phyloP scores from a whole-genome alignment of 139 green algal species.

The Volvox africanus region DNA sequence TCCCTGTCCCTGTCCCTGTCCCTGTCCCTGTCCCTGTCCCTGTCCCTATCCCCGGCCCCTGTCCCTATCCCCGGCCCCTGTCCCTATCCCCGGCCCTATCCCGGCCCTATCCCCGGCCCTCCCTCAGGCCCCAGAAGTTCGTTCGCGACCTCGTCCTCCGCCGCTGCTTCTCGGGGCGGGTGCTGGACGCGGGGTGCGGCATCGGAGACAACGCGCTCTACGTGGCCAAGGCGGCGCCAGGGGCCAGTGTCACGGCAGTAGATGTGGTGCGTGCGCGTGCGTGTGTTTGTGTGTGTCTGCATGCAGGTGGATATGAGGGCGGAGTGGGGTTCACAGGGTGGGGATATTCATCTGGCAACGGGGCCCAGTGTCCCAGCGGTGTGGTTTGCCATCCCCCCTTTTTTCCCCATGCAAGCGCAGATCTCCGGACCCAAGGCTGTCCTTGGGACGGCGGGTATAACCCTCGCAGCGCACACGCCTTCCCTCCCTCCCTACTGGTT shows the following conservation, averaged over 20 bases:
- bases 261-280: slow-evolving; percentile 21
- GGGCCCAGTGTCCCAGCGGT: no score
- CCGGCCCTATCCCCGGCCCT: not conserved
- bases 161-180: not conserved
- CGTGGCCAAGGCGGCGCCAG: slow-evolving; percentile 27
- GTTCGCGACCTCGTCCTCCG: slow-evolving; percentile 29
- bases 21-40: not conserved
- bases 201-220: slow-evolving; percentile 40
- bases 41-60: not conserved
- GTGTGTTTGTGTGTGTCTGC: not conserved
- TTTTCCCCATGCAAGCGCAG: no score
- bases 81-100: not conserved
- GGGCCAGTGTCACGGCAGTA: not conserved
- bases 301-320: not conserved
- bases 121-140: slow-evolving; percentile 32
- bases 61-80: not conserved
- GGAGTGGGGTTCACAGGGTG: not conserved
- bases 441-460: no score
- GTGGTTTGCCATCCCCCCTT: no score
- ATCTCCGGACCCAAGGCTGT: no score
- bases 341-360: no score
- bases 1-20: not conserved
- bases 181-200: slow-evolving; percentile 42
- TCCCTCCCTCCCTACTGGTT: no score
- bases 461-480: no score